Evolutionary conservation across 108 stramenopile species (phyloP), one percentile per base, ranked within the genome.

Genomic region (Epithemia pelagica): DNA sequence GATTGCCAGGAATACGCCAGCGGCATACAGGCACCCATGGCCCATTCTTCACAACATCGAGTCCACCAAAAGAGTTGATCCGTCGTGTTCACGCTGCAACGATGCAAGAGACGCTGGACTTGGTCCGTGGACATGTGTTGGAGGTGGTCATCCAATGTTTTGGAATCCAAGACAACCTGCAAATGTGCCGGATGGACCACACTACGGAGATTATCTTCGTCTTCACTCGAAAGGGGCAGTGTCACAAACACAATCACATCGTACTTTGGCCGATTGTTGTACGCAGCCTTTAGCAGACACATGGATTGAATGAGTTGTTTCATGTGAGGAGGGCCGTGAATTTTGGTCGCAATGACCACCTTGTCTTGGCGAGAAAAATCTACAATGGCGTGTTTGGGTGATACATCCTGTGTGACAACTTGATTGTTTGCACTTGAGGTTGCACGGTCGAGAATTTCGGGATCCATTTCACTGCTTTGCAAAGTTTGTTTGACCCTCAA

Each of bases 201-300:
- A 21, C 62, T 31, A 29, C 61, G 64, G 0, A 79, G 25, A 27
- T 58, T 18, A 10, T 70, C 27, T 20, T 65, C 54, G 22, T 65
- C 32, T 2, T 29, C 21, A 20, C 59, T 54, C 19, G 60, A 37
- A 2, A 76, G 22, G 7, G 32, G 54, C 19, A 59, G 51, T 24
- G 82, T 68, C 2, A 71, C 54, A 61, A 83, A 83, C 0, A 83
- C 61, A 28, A 83, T 56, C n/a, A 83, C 69, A 66, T 83, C 73
- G 46, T 74, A 70, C 21, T 69, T 53, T 2, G 54, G 5, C 15
- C 65, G 67, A 22, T 71, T 30, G 52, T 81, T 81, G 67, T 78
- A 82, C 53, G 74, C 81, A 51, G 26, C 32, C 30, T 71, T 66
- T 18, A 82, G 66, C 10, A 78, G 60, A 61, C 77, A 78, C n/a